These are phyloP conservation scores for Aspergillus novofumigatus DNA, from an alignment of 2,329 filamentous ascomycete species.

Conservation along the genomic window DNA sequence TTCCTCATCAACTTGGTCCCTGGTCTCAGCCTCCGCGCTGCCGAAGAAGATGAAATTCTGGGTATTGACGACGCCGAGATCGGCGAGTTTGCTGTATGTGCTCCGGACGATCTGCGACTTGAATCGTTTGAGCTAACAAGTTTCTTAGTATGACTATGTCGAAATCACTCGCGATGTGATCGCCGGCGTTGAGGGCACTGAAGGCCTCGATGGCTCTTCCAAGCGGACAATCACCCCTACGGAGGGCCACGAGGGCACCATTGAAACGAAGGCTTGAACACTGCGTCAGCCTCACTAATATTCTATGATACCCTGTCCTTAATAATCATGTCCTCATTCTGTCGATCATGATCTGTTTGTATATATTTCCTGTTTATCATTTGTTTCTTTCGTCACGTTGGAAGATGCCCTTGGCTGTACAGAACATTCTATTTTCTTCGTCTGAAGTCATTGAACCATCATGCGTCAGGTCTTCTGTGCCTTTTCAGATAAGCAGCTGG, in stretches of 20 bases:
- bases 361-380: not conserved
- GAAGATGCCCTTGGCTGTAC: not conserved
- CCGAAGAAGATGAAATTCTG: conserved; percentile 73
- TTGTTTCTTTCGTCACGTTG: not conserved
- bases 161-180: conserved; percentile 72
- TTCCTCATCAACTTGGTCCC: conserved; percentile 77
- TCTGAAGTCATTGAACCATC: not conserved
- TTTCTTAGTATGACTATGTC: conserved; percentile 72
- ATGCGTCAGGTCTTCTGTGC: not conserved
- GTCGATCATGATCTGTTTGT: not conserved
- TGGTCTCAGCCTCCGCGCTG: conserved; percentile 67
- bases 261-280: conserved; percentile 14
- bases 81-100: conserved; percentile 76
- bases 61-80: conserved; percentile 89
- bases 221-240: conserved; percentile 10
- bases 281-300: not conserved
- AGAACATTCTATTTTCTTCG: not conserved
- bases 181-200: conserved; percentile 31
- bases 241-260: not conserved
- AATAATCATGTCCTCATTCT: not conserved
- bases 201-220: conserved; percentile 3
- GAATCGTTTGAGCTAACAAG: conserved; percentile 1
- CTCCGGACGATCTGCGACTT: not conserved
- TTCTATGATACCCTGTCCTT: not conserved
- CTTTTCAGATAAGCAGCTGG: not conserved